Base-by-base conservation (phyloP, 2,329 filamentous ascomycete species). In the Aspergillus bombycis region DNA sequence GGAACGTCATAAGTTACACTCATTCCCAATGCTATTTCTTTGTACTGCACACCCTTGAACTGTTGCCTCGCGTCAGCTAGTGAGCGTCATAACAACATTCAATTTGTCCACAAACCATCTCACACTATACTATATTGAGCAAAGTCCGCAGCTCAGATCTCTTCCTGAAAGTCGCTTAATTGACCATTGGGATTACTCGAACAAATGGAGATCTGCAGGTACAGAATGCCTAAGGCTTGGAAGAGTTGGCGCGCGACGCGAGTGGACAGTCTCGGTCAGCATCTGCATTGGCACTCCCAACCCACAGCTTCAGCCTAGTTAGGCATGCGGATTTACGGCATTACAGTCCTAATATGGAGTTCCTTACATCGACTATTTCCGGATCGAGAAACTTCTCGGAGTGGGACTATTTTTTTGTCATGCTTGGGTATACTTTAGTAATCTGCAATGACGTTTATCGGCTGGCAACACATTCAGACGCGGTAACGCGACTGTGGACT, bases 251-350 rank as follows among this genome's bases (percentile, higher is more conserved):
- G 14, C 52, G 52, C 52, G 52, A 55, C 52, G 32, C 52, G 32
- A 55, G 52, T 38, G 52, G 52, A 36, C 36, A 23, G 32, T 34
- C n/a, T 55, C 30, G 52, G n/a, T 38, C 32, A 23, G 52, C n/a
- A 34, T 53, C 11, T 50, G 34, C 45, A 53, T 58, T 62, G 54
- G 46, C 32, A 26, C 19, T 23, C 30, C 30, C 48, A 52, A 28
- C 19, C 48, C 48, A 16, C 62, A 45, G 32, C 50, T 52, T 26
- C 38, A n/a, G 57, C 57, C 55, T 45, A 41, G n/a, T 58, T 43
- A 9, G 38, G 58, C 63, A 46, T 38, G 48, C 56, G 61, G 61
- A 46, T 64, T 63, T 67, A 64, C 66, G 66, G 64, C 60, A 46
- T 32, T 64, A 57, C n/a, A 26, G 8, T 10, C n/a, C n/a, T 65